These are phyloP conservation scores for Entoloma clypeatum DNA, from an alignment of 1,284 basidiomycete species.

Conservation along the genomic window DNA sequence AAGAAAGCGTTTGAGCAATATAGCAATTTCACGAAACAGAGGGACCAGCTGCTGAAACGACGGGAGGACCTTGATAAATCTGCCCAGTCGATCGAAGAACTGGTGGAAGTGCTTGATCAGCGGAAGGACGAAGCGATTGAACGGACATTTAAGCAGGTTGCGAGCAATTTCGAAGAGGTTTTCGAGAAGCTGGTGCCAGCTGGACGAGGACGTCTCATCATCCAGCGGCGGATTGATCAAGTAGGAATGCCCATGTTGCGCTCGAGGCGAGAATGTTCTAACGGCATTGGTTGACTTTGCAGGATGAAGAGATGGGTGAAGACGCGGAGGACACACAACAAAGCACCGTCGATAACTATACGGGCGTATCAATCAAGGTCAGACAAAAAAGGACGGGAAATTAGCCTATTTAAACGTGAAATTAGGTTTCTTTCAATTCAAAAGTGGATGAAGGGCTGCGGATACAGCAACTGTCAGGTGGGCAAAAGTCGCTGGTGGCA, in stretches of 20 bases:
- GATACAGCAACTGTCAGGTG: conserved; percentile 96
- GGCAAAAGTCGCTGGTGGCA: conserved; percentile 96
- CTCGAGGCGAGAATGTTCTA: background rate
- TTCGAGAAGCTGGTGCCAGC: conserved; percentile 97
- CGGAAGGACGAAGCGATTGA: conserved; percentile 99
- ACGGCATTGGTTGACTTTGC: background rate
- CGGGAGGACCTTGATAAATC: conserved; percentile 90
- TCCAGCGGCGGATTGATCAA: conserved; percentile 86
- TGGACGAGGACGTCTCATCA: conserved; percentile 87
- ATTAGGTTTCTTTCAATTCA: conserved; percentile 94
- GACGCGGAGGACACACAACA: conserved; percentile 69
- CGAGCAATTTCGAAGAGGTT: conserved; percentile 94
- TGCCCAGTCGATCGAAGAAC: conserved; percentile 85
- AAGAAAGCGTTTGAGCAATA: conserved; percentile 99
- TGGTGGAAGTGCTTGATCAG: conserved; percentile 95
- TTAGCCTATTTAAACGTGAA: background rate
- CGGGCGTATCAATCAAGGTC: conserved; percentile 92
- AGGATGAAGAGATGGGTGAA: conserved; percentile 69
- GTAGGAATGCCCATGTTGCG: conserved; percentile 37
- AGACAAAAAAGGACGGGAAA: conserved; percentile 9
- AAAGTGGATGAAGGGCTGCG: conserved; percentile 94
- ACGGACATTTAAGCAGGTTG: conserved; percentile 97
- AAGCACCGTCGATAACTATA: conserved; percentile 89
- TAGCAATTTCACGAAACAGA: conserved; percentile 95
- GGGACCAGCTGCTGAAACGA: conserved; percentile 84